phyloP scores from a whole-genome alignment of 768 basidiomycete genomes.

The Suillus lakei region DNA sequence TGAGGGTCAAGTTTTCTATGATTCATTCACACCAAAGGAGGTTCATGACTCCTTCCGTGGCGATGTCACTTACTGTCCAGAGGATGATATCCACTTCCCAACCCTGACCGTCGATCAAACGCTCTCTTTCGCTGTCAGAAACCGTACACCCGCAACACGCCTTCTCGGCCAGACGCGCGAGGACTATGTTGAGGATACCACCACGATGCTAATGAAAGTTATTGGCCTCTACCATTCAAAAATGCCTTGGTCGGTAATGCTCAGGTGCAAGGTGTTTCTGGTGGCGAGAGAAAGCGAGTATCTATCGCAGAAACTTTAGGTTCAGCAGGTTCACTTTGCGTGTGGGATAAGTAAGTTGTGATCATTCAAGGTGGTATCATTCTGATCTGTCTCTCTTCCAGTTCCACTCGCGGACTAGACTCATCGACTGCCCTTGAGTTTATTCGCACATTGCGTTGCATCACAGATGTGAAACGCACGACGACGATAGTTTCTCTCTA shows the following conservation, averaged over 20 bases:
- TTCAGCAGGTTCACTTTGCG: not conserved
- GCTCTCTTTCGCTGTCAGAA: conserved; percentile 68
- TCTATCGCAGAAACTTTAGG: conserved; percentile 73
- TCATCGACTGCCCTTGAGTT: conserved; percentile 77
- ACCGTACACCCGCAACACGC: conserved; percentile 66
- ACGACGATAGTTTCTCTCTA: conserved; percentile 83
- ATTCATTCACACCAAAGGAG: conserved; percentile 69
- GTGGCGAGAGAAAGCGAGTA: conserved; percentile 84
- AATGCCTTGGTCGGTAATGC: conserved; percentile 83
- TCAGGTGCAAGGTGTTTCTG: conserved; percentile 75
- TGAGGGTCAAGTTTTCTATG: conserved; percentile 75
- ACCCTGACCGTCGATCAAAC: conserved; percentile 83
- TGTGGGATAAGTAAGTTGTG: not conserved
- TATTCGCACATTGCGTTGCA: conserved; percentile 67
- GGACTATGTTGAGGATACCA: conserved; percentile 18
- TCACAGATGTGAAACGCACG: conserved; percentile 56
- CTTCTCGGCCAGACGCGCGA: conserved; percentile 45
- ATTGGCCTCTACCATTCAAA: conserved; percentile 79
- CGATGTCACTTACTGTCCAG: conserved; percentile 80
- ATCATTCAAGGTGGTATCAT: not conserved
- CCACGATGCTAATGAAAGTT: conserved; percentile 62
- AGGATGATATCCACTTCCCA: conserved; percentile 87
- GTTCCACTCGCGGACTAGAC: conserved; percentile 71
- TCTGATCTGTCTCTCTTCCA: conserved; percentile 29
- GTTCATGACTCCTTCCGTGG: conserved; percentile 72